phyloP scores from a whole-genome alignment of 2,329 filamentous ascomycete genomes.

The Daldinia eschscholtzii region DNA sequence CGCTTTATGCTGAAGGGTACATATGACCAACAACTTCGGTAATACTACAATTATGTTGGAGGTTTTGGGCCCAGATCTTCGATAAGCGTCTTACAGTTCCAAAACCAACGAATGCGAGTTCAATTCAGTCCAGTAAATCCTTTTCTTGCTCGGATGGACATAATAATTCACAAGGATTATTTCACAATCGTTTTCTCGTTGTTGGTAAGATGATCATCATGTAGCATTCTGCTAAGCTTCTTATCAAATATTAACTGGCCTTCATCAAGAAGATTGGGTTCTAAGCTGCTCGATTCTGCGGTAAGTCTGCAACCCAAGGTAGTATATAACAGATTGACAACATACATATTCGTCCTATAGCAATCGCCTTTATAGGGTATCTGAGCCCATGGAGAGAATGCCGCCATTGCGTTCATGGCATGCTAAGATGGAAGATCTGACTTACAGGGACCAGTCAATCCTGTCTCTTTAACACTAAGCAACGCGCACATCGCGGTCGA shows the following conservation, averaged over 20 bases:
- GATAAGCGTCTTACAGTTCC: neutral
- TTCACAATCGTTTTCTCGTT: neutral
- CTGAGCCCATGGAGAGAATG: neutral
- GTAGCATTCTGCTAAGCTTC: neutral
- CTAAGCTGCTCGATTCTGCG: neutral
- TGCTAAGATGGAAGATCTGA: neutral
- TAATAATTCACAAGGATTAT: neutral
- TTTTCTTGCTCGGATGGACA: neutral
- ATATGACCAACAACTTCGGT: too few species aligned
- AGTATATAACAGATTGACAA: neutral
- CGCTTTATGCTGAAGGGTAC: neutral
- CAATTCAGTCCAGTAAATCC: neutral
- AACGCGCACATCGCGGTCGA: constrained; percentile 4
- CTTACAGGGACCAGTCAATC: constrained; percentile 2
- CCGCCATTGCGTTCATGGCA: neutral
- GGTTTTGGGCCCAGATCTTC: neutral
- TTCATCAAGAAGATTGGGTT: neutral
- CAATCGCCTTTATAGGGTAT: too few species aligned
- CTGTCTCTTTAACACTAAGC: neutral
- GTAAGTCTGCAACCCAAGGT: neutral
- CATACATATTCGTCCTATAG: neutral
- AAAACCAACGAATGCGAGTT: neutral
- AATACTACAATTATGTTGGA: too few species aligned
- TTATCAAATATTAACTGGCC: neutral
- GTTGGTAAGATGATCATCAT: neutral